These are phyloP conservation scores for Pythium myriotylum DNA, from an alignment of 352 stramenopile genomes.

Conservation along the genomic window DNA sequence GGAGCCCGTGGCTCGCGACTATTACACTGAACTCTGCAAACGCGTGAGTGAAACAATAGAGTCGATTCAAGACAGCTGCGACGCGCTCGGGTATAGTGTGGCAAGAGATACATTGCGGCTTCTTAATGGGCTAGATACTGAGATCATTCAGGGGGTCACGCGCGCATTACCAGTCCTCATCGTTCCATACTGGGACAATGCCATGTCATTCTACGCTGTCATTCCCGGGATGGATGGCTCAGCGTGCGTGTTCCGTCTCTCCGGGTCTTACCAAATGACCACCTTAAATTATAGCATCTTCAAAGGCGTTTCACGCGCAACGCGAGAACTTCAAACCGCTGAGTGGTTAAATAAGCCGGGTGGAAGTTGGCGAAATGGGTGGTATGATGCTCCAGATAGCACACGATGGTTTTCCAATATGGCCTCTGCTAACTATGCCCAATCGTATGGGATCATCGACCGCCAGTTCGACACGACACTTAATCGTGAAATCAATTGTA, in stretches of 20 bases:
- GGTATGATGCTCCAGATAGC: conserved; percentile 16
- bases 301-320: conserved; percentile 5
- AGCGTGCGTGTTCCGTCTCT: conserved; percentile 24
- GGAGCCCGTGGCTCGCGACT: neutral
- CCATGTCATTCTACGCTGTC: neutral
- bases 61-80: conserved; percentile 19
- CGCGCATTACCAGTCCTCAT: conserved; percentile 27
- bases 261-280: conserved; percentile 25
- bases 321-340: conserved; percentile 16
- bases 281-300: conserved; percentile 21
- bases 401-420: conserved; percentile 25
- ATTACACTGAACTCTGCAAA: conserved; percentile 6
- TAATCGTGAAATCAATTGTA: conserved; percentile 1
- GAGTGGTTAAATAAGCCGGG: conserved; percentile 21
- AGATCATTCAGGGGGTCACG: conserved; percentile 4
- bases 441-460: neutral
- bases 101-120: conserved; percentile 18
- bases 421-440: conserved; percentile 2
- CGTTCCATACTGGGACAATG: conserved; percentile 33
- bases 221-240: conserved; percentile 25
- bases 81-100: conserved; percentile 26
- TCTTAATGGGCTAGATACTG: conserved; percentile 9
- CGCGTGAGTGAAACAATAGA: conserved; percentile 10
- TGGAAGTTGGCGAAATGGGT: conserved; percentile 34
- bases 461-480: conserved; percentile 23